Evolutionary conservation across 768 basidiomycete species (phyloP).

Genomic region (Lactifluus volemus): DNA sequence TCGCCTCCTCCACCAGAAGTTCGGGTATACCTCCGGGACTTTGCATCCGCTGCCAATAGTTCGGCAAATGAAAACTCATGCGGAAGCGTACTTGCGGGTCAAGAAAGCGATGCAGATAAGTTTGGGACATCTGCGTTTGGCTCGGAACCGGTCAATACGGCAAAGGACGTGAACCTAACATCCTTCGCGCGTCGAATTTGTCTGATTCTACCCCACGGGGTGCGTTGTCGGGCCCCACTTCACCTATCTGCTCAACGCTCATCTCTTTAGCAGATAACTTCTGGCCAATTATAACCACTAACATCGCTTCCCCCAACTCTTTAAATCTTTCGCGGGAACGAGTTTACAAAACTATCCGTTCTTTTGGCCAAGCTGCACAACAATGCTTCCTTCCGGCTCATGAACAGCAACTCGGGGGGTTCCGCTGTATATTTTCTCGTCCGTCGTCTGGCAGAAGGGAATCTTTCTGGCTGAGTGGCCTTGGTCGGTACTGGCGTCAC

Average conservation of each 20-base stretch:
- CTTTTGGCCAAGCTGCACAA: conserved; percentile 14
- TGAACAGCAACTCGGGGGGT: neutral
- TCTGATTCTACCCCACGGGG: conserved; percentile 3
- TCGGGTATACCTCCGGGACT: conserved; percentile 17
- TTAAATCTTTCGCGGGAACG: conserved; percentile 4
- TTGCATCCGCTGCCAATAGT: conserved; percentile 33
- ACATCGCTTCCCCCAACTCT: conserved; percentile 14
- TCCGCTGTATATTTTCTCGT: conserved; percentile 2
- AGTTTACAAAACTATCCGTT: conserved; percentile 8
- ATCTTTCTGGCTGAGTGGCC: conserved; percentile 8
- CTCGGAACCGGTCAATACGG: conserved; percentile 37
- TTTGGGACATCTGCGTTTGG: conserved; percentile 50
- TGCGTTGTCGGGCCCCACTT: conserved; percentile 7
- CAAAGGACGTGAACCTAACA: conserved; percentile 23
- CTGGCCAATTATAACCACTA: conserved; percentile 6
- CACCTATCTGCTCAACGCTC: neutral
- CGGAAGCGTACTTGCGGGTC: conserved; percentile 47
- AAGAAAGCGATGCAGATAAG: conserved; percentile 53
- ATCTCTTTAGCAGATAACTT: neutral
- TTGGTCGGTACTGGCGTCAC: conserved; percentile 13
- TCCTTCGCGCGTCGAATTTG: conserved; percentile 30
- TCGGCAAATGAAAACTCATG: conserved; percentile 34
- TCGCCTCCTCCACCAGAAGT: conserved; percentile 10
- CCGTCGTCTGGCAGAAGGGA: conserved; percentile 14
- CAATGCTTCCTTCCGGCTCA: conserved; percentile 10